Evolutionary conservation across 2,329 filamentous ascomycete genomes (phyloP), one percentile per base, ranked within the genome.

Genomic region (Penicillium crustosum): DNA sequence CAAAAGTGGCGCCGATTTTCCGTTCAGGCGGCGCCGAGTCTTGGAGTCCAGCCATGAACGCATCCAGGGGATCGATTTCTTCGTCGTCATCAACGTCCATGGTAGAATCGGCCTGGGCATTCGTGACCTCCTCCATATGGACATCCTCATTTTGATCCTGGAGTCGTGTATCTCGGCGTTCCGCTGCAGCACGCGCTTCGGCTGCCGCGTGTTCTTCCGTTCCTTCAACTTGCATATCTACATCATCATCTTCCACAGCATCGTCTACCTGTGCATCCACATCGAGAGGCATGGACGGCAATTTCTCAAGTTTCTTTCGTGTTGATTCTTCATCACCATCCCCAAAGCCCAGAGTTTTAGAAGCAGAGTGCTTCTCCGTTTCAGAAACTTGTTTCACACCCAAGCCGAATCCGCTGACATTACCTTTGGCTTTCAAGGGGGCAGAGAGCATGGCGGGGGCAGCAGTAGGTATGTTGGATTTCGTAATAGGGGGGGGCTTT

Each of bases 281-380:
- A 61, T 88, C 84, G 53, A 90, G 80, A 53, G 88, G 84, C 58
- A 90, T 85, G 64, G 88, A 88, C 57, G 93, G 93, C 60, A 99
- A 86, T 77, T 93, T 94, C 71, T 91, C 91, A 64, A 99, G 84
- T 78, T 95, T 97, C 73, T 92, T 90, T 70, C 90, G 87, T 2
- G 88, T 89, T 33, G 86, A 88, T 68, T 96, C 91, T 68, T 97
- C 93, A 69, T 97, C 93, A 60, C 90, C 93, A 66, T 97, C 93
- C 60, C 90, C 93, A 66, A 97, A 87, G 66, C 92, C 87, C 23
- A 96, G 80, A 60, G 90, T 91, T 65, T 88, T 88, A 70, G 91
- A 91, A 21, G 85, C 80, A 4, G 84, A 80, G 4, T 83, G 74
- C 68, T 90, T 91, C 51, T 90, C 88, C 23, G 74, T 75, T 53